These are phyloP conservation scores for Aspergillus hancockii DNA, from an alignment of 495 filamentous ascomycete genomes.

Conservation along the genomic window DNA sequence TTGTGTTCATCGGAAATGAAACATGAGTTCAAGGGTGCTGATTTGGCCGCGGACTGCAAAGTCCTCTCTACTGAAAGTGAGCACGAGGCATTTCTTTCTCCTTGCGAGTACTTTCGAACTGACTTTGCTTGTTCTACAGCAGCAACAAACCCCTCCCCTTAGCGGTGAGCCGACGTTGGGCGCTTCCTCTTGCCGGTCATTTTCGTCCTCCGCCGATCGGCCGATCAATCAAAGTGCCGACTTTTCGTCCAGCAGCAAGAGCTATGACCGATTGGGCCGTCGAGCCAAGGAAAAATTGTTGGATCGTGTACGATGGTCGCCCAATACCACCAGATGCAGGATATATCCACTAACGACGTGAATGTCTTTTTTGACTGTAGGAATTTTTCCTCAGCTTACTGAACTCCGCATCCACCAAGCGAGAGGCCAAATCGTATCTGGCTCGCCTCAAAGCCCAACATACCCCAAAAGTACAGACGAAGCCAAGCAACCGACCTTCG, in stretches of 20 bases:
- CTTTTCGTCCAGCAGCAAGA: conserved; percentile 36
- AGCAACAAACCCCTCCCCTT: conserved; percentile 27
- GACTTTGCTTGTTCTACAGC: conserved; percentile 5
- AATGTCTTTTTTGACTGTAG: conserved; percentile 38
- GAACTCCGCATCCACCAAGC: conserved; percentile 80
- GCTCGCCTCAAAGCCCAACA: conserved; percentile 66
- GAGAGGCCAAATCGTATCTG: conserved; percentile 86
- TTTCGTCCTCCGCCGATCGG: conserved; percentile 24
- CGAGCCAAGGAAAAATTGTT: conserved; percentile 51
- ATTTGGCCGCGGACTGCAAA: conserved; percentile 35
- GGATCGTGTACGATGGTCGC: conserved; percentile 36
- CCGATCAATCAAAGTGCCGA: conserved; percentile 35
- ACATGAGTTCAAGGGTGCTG: conserved; percentile 41
- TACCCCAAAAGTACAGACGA: conserved; percentile 23
- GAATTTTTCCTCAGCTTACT: conserved; percentile 83
- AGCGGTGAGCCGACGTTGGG: conserved; percentile 13
- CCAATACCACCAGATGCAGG: neutral
- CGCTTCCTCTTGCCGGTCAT: conserved; percentile 22
- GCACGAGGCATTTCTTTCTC: neutral
- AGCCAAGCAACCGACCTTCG: conserved; percentile 17
- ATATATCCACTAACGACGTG: neutral
- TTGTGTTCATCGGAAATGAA: conserved; percentile 18
- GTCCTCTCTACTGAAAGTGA: conserved; percentile 35
- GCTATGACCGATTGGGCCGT: conserved; percentile 40
- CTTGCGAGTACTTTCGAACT: conserved; percentile 4